phyloP scores from a whole-genome alignment of 2,329 filamentous ascomycete genomes.

The Scedosporium dehoogii region DNA sequence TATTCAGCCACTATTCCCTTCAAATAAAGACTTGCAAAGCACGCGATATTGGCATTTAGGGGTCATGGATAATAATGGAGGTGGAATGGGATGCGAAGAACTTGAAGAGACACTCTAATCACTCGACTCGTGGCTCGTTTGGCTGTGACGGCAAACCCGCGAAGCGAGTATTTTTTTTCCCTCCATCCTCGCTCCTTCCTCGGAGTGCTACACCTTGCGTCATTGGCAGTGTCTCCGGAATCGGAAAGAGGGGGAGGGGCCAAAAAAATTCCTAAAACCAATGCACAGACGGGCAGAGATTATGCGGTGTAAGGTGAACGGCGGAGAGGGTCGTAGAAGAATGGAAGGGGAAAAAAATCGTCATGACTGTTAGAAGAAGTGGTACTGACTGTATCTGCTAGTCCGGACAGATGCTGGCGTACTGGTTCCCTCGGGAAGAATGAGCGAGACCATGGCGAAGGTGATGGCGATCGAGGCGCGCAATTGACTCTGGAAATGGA shows the following conservation, averaged over 20 bases:
- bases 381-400: neutral
- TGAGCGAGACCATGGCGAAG: neutral
- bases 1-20: conserved; percentile 49
- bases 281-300: neutral
- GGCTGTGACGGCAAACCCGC: neutral
- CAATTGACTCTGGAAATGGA: conserved; percentile 3
- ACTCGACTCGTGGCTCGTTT: conserved; percentile 11
- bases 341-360: neutral
- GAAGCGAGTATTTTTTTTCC: conserved; percentile 12
- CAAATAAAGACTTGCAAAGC: neutral
- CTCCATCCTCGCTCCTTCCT: conserved; percentile 11
- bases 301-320: neutral
- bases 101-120: neutral
- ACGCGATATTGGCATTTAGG: conserved; percentile 1
- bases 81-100: conserved; percentile 3
- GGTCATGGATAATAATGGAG: conserved; percentile 3
- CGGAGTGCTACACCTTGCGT: conserved; percentile 3
- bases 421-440: neutral
- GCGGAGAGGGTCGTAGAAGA: neutral
- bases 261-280: neutral
- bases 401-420: neutral
- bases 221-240: conserved; percentile 3
- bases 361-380: neutral
- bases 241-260: conserved; percentile 6
- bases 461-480: neutral